These are phyloP conservation scores for Talaromyces sp. DNA, from an alignment of 2,329 filamentous ascomycete genomes.

Conservation along the genomic window DNA sequence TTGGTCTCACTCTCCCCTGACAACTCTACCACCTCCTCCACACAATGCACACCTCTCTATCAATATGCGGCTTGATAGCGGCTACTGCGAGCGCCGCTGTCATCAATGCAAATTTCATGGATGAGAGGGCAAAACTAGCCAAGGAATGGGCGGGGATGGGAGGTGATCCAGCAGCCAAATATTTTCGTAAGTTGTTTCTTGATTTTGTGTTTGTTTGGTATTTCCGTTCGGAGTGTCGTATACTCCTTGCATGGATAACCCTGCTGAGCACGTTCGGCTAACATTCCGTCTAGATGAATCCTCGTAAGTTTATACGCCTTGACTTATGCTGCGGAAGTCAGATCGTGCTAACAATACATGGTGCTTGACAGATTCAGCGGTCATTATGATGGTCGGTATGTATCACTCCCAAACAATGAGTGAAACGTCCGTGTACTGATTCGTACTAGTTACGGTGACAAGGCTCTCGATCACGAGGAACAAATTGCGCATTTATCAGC, in stretches of 20 bases:
- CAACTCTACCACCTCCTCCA: not conserved
- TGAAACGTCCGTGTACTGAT: not conserved
- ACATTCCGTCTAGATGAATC: conserved; percentile 38
- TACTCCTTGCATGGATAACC: not conserved
- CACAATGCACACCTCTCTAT: not conserved
- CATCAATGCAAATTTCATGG: conserved; percentile 40
- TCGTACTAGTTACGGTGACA: conserved; percentile 43
- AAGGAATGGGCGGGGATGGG: conserved; percentile 37
- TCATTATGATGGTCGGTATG: conserved; percentile 51
- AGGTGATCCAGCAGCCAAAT: conserved; percentile 43
- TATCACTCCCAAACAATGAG: not conserved
- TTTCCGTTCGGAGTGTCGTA: not conserved
- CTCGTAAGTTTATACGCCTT: conserved; percentile 25
- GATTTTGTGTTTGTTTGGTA: not conserved
- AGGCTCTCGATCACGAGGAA: conserved; percentile 43
- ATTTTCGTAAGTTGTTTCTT: conserved; percentile 41
- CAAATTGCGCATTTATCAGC: conserved; percentile 46
- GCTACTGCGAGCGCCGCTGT: not conserved
- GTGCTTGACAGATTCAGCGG: conserved; percentile 42
- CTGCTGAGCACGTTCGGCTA: conserved; percentile 1
- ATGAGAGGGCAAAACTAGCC: conserved; percentile 37
- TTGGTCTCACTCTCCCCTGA: not conserved
- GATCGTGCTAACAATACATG: not conserved
- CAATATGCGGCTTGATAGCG: conserved; percentile 8
- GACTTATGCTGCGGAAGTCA: not conserved